Conservation (phyloP, 805 yeast genomes). For the Middelhovenomyces tepae region DNA sequence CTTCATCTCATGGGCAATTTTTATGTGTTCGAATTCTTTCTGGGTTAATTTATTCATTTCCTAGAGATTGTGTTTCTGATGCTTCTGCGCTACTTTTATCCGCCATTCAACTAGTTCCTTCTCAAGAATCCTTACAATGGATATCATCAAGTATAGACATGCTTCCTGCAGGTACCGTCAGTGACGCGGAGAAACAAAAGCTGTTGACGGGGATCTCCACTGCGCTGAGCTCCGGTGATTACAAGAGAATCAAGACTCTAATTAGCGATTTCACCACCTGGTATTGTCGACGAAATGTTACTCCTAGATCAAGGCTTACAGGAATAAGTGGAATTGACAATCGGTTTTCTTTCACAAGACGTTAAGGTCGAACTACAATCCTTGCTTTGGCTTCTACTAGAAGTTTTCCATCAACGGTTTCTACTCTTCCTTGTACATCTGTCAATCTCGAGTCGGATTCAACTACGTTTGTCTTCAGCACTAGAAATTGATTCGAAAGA, state of each 20-base stretch:
- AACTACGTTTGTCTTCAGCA: constrained; percentile 44
- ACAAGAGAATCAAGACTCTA: constrained; percentile 60
- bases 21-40: constrained; percentile 45
- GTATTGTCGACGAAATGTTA: constrained; percentile 71
- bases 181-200: constrained; percentile 58
- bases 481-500: constrained; percentile 65
- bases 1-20: constrained; percentile 45
- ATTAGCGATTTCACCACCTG: constrained; percentile 72
- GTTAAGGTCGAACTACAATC: no score
- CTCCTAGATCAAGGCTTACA: constrained; percentile 38
- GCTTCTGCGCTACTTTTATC: constrained; percentile 67
- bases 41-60: constrained; percentile 66
- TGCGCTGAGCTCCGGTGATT: constrained; percentile 47
- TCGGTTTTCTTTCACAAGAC: constrained; percentile 15
- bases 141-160: constrained; percentile 43
- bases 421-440: constrained; percentile 45
- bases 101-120: constrained; percentile 38
- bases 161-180: constrained; percentile 57
- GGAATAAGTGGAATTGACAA: constrained; percentile 19
- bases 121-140: constrained; percentile 50
- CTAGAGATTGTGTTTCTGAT: constrained; percentile 60
- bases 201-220: constrained; percentile 32
- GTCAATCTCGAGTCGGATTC: constrained; percentile 27
- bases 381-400: constrained; percentile 37
- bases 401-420: constrained; percentile 41